Conservation (phyloP, 257 asterid genomes). For the Henckelia pumila region DNA sequence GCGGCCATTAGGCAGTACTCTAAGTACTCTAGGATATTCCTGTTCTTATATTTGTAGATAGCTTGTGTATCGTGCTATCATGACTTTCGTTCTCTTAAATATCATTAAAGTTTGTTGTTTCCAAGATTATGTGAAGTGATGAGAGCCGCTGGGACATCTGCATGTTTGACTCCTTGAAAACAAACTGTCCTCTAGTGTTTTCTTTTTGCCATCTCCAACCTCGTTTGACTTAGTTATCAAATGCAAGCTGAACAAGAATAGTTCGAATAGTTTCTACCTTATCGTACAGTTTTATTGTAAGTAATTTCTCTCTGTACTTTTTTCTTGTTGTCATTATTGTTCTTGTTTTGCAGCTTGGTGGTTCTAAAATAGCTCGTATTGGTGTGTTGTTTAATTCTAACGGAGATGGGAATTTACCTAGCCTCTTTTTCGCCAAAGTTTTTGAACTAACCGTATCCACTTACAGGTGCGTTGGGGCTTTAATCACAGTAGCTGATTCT, state of each 20-base stretch:
- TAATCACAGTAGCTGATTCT: neutral
- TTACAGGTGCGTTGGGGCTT: constrained; percentile 57
- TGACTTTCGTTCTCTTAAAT: neutral
- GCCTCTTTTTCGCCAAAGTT: constrained; percentile 58
- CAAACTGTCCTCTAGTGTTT: no score
- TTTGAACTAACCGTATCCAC: constrained; percentile 69
- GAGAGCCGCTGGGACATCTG: constrained; percentile 1
- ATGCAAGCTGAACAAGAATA: constrained; percentile 2
- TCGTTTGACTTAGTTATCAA: constrained; percentile 23
- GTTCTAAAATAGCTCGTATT: constrained; percentile 73
- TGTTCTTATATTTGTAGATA: no score
- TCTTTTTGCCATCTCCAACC: neutral
- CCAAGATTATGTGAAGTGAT: neutral
- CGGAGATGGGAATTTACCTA: constrained; percentile 44
- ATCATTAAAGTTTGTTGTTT: neutral
- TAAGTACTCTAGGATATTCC: no score
- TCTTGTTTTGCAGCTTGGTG: constrained; percentile 61
- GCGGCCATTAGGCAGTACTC: no score
- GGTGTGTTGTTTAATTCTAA: constrained; percentile 72
- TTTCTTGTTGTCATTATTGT: constrained; percentile 21
- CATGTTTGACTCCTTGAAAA: no score
- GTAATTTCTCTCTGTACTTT: neutral
- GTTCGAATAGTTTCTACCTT: constrained; percentile 18
- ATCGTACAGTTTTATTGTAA: neutral
- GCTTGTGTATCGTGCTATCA: no score